Conservation (phyloP, 352 stramenopile genomes). For the Albugo candida region DNA sequence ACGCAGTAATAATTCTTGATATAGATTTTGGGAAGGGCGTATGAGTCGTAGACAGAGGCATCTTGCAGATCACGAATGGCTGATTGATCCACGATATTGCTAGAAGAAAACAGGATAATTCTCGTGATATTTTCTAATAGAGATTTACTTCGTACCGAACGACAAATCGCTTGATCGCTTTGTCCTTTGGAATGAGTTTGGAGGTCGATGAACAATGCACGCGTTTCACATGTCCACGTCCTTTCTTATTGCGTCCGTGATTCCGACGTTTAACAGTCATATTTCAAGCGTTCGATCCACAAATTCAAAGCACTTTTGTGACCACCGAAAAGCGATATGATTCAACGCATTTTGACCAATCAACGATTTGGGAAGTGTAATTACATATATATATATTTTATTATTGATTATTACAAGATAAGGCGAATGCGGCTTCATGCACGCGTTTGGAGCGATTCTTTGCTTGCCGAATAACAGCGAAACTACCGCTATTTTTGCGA, state of each 20-base stretch:
- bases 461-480: no score
- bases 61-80: constrained; percentile 98
- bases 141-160: constrained; percentile 32
- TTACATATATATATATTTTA: no score
- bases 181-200: constrained; percentile 97
- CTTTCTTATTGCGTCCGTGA: constrained; percentile 98
- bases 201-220: constrained; percentile 96
- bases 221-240: constrained; percentile 96
- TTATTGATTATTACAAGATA: no score
- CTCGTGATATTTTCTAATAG: no score
- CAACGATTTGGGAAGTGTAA: no score
- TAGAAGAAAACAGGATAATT: constrained; percentile 11
- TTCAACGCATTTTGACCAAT: no score
- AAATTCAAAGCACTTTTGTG: no score
- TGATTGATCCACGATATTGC: constrained; percentile 98
- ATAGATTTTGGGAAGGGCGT: constrained; percentile 99
- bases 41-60: constrained; percentile 96
- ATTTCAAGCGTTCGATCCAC: constrained; percentile 30
- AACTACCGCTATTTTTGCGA: no score
- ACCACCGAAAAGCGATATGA: no score
- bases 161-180: constrained; percentile 86
- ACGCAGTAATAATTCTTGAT: constrained; percentile 99
- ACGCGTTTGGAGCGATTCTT: no score
- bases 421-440: no score
- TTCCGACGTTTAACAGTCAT: constrained; percentile 99